A percentile compares a stretch with the other conserved stretches of the same genome.
phyloP scores from a whole-genome alignment of 2,329 filamentous ascomycete species.

The Curvularia spicifera region DNA sequence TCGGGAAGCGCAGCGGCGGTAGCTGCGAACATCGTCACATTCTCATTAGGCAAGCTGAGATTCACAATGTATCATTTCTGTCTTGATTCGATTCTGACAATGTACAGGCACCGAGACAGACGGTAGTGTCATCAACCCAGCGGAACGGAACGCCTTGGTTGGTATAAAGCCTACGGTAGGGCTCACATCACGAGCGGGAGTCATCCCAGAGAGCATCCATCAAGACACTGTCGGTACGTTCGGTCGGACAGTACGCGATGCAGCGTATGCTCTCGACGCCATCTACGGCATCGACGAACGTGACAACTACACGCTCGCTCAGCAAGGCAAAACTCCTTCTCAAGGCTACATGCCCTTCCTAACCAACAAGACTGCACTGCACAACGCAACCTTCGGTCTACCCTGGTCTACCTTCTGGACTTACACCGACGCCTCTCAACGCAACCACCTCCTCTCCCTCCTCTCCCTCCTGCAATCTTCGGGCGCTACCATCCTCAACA shows the following conservation, averaged over 20 bases:
- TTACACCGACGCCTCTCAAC: constrained; percentile 63
- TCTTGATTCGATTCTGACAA: neutral
- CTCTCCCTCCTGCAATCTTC: constrained; percentile 63
- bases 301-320: constrained; percentile 70
- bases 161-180: constrained; percentile 80
- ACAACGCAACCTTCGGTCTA: constrained; percentile 70
- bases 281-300: constrained; percentile 69
- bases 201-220: constrained; percentile 69
- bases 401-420: constrained; percentile 77
- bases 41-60: constrained; percentile 63
- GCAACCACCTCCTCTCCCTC: constrained; percentile 56
- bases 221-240: constrained; percentile 74
- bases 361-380: constrained; percentile 60
- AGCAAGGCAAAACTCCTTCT: constrained; percentile 61
- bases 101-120: constrained; percentile 69
- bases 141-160: constrained; percentile 71
- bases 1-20: constrained; percentile 71
- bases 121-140: constrained; percentile 70
- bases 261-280: constrained; percentile 68
- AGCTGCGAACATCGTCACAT: constrained; percentile 66
- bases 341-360: constrained; percentile 65
- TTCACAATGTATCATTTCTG: neutral
- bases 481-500: constrained; percentile 72
- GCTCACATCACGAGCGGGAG: constrained; percentile 65
- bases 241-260: constrained; percentile 72